Base-by-base conservation (phyloP, 106 monocot genomes). In the Amphibolis antarctica region DNA sequence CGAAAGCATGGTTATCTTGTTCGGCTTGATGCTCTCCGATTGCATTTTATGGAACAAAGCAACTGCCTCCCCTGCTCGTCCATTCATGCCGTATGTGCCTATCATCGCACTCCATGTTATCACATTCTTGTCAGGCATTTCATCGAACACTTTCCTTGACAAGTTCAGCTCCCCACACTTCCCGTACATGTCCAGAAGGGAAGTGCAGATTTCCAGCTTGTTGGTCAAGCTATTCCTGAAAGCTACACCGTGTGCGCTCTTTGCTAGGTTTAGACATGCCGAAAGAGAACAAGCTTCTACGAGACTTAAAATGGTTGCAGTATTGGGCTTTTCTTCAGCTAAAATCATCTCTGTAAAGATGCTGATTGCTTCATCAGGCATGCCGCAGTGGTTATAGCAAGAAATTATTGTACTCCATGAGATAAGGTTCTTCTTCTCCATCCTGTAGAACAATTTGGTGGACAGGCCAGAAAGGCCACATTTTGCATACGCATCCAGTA, bases 91-190 rank as follows among this genome's bases (percentile, higher is more conserved):
- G 18, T 82, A 64, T 10, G 84, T 81, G 1, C 76, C 70, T 63
- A 96, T 86, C 84, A 96, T 79, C 1, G 81, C 82, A 46, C 86
- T 96, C 83, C 86, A 96, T 46, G 86, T 61, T 0, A 82, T 14
- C 5, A 84, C 27, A 58, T 79, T 89, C 70, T 71, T 96, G 21
- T 67, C 70, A 1, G 73, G 50, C 79, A 93, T 63, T 45, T 20
- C n/a, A 5, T 68, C 44, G 22, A 96, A 96, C 55, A 82, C 76
- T 71, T 62, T 81, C 13, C 45, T 68, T 10, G 96, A 79, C 0
- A 45, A 24, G 27, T 53, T 44, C 36, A 82, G 26, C 53, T 80
- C 81, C 0, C 96, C 86, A 42, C 86, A 86, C 67, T 94, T 94
- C 10, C 82, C 86, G 48, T 96, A 89, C 73, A 70, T 77, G 49